A percentile compares a stretch with the other conserved stretches of the same genome.
Evolutionary conservation across 2,329 filamentous ascomycete genomes (phyloP).

Genomic region (Talaromyces marneffei): DNA sequence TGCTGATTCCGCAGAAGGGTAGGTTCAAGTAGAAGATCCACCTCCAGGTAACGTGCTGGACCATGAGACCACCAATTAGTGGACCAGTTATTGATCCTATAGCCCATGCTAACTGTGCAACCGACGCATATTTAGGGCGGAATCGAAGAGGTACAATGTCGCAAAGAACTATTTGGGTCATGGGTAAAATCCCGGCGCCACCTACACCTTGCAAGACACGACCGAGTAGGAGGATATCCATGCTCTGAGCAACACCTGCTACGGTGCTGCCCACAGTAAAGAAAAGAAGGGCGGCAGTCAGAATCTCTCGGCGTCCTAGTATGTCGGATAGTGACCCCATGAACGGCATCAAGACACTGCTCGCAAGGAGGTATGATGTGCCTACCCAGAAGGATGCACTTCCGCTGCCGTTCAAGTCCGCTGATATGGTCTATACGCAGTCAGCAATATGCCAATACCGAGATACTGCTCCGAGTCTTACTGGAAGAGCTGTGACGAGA

Average conservation of each 20-base stretch:
- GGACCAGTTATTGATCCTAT: conserved; percentile 36
- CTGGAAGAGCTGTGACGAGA: background rate
- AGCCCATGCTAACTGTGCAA: conserved; percentile 37
- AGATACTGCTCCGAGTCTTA: background rate
- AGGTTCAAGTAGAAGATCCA: conserved; percentile 56
- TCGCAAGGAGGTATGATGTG: conserved; percentile 43
- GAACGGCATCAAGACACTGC: conserved; percentile 45
- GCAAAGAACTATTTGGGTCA: conserved; percentile 41
- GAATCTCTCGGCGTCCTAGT: conserved; percentile 42
- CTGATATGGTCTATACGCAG: conserved; percentile 26
- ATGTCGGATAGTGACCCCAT: conserved; percentile 45
- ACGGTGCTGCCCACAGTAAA: conserved; percentile 44
- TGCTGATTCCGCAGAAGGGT: conserved; percentile 50
- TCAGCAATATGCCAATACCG: background rate
- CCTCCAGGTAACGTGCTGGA: conserved; percentile 31
- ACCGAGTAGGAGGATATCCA: conserved; percentile 43
- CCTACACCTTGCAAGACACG: conserved; percentile 42
- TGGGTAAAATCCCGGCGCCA: conserved; percentile 40
- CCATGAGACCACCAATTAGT: conserved; percentile 39
- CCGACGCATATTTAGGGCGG: conserved; percentile 37
- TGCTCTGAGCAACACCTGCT: conserved; percentile 37
- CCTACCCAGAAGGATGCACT: conserved; percentile 48
- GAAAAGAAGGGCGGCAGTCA: conserved; percentile 36
- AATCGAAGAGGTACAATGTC: conserved; percentile 40
- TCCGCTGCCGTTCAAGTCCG: conserved; percentile 29